Evolutionary conservation across 805 yeast genomes (phyloP).

Genomic region (Tanozyma kutaoensis): DNA sequence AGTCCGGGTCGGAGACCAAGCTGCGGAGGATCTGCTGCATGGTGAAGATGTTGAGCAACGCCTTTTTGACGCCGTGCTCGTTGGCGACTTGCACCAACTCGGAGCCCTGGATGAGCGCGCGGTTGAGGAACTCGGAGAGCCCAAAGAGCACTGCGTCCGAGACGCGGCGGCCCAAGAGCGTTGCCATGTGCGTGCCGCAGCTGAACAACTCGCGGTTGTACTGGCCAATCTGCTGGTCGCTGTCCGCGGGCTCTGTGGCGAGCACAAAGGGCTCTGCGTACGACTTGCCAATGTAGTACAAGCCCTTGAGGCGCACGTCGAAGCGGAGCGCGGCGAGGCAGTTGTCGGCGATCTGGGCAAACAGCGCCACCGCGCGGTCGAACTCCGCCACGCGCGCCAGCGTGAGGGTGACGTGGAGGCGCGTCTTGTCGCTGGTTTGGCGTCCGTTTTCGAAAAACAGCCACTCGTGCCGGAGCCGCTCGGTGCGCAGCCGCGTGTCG

Average conservation of each 20-base stretch:
- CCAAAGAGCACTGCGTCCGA: slow-evolving; percentile 27
- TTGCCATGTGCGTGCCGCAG: slow-evolving; percentile 28
- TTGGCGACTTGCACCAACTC: slow-evolving; percentile 36
- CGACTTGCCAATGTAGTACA: slow-evolving; percentile 38
- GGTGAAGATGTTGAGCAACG: slow-evolving; percentile 48
- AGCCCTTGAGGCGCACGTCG: slow-evolving; percentile 40
- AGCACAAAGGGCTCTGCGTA: slow-evolving; percentile 33
- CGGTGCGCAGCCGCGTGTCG: neutral
- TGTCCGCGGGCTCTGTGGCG: slow-evolving; percentile 43
- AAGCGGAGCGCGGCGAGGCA: slow-evolving; percentile 38
- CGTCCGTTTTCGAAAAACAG: slow-evolving; percentile 28
- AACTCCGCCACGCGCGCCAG: slow-evolving; percentile 19
- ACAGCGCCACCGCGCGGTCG: slow-evolving; percentile 16
- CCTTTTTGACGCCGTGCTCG: slow-evolving; percentile 42
- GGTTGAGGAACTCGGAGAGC: slow-evolving; percentile 36
- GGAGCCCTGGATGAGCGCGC: slow-evolving; percentile 39
- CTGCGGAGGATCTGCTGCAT: slow-evolving; percentile 59
- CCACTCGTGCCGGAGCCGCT: slow-evolving; percentile 24
- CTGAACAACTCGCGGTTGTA: slow-evolving; percentile 36
- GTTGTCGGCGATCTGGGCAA: slow-evolving; percentile 21
- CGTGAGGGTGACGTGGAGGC: slow-evolving; percentile 20
- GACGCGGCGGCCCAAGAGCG: slow-evolving; percentile 17
- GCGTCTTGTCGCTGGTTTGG: slow-evolving; percentile 6
- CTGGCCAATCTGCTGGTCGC: slow-evolving; percentile 39
- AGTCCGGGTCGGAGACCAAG: slow-evolving; percentile 36